Base-by-base conservation (phyloP, 2,329 filamentous ascomycete genomes). In the Aureobasidium melanogenum region DNA sequence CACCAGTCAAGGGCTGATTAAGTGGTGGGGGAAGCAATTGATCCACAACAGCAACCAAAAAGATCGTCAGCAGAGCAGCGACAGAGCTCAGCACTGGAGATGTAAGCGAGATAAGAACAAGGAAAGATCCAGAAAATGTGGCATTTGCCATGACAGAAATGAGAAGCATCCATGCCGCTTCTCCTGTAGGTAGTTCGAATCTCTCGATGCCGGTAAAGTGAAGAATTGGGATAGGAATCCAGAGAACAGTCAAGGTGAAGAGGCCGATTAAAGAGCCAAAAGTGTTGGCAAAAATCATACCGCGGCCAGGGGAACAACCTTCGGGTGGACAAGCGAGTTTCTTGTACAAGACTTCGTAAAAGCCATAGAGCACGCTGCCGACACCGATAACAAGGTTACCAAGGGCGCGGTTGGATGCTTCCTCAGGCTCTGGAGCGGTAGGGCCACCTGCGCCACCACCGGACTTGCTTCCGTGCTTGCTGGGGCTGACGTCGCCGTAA, bases 291-390 rank as follows among this genome's bases (percentile, higher is more conserved):
- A 99, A 97, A 63, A 97, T 86, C 80, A 96, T 94, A 67, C 91
- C 92, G n/a, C 92, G 85, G n/a, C 83, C 85, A 0, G 94, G 84
- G 46, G 84, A 87, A 59, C 87, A 89, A 54, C 91, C 92, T 66
- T 97, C 92, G 0, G 94, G 94, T 12, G 94, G 94, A 71, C 94
- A 99, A 15, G 93, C 93, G 63, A 87, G 86, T 63, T 87, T 86
- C 80, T 99, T 99, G 78, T 99, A 99, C 41, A 99, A 75, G 6
- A 99, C 94, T 74, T 99, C 94, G 75, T 99, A 99, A 51, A 99
- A 86, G 0, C 94, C 94, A 73, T 99, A 99, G 19, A 99, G 81
- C 7, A 99, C 86, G 66, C 88, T 94, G 10, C 94, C 94, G 26
- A 90, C 75, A 38, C 93, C 93, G 68, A 99, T 99, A 68, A 99